Evolutionary conservation across 1,284 basidiomycete genomes (phyloP).

Genomic region (Ceratorhiza oryzae-sativae): DNA sequence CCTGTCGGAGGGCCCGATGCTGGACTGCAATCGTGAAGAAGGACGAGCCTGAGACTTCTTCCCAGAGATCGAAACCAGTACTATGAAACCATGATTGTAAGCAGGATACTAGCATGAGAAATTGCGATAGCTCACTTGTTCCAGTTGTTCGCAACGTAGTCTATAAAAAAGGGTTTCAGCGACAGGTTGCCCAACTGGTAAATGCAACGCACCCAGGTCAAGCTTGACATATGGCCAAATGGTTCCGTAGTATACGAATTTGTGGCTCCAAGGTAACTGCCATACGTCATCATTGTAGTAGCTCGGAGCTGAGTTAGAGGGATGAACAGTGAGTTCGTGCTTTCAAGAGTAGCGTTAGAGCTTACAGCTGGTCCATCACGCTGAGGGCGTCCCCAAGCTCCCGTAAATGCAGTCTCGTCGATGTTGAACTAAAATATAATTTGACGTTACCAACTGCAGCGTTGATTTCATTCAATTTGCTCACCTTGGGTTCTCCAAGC

Average conservation of each 20-base stretch:
- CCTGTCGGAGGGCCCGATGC: slow-evolving; percentile 63
- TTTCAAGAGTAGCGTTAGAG: not conserved
- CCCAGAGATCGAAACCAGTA: slow-evolving; percentile 67
- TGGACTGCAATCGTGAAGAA: slow-evolving; percentile 69
- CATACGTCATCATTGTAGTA: slow-evolving; percentile 44
- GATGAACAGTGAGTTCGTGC: not conserved
- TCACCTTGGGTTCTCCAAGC: slow-evolving; percentile 50
- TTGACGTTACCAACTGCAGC: not conserved
- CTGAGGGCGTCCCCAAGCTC: slow-evolving; percentile 46
- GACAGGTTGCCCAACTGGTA: no score
- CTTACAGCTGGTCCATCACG: slow-evolving; percentile 48
- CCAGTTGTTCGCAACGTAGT: slow-evolving; percentile 44
- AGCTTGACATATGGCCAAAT: slow-evolving; percentile 43
- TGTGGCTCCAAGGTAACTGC: slow-evolving; percentile 40
- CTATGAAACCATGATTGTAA: not conserved
- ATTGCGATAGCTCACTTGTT: slow-evolving; percentile 21
- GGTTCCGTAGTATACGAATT: slow-evolving; percentile 37
- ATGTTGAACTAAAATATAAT: slow-evolving; percentile 21
- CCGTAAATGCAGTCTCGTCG: slow-evolving; percentile 47
- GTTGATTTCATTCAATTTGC: not conserved
- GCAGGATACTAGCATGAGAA: not conserved
- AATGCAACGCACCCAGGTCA: slow-evolving; percentile 34
- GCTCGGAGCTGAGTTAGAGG: slow-evolving; percentile 39
- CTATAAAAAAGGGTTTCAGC: no score
- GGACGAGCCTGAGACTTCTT: slow-evolving; percentile 65